phyloP scores from a whole-genome alignment of 495 filamentous ascomycete species.

The Penicillium paradoxum region DNA sequence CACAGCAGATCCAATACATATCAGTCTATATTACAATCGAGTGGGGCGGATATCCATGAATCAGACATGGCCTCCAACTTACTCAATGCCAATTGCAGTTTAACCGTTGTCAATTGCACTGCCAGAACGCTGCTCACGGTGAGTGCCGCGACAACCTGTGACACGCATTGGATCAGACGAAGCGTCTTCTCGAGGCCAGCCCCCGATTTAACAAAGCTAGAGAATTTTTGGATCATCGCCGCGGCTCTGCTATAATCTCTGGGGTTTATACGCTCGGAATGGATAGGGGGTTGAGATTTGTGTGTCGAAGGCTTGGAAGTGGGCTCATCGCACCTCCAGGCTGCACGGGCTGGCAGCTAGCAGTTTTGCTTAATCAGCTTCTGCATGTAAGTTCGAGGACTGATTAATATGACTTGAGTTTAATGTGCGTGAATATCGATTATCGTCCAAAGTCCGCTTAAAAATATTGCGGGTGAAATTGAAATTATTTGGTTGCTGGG shows the following conservation, averaged over 20 bases:
- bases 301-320: conserved; percentile 9
- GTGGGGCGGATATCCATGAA: background rate
- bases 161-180: conserved; percentile 53
- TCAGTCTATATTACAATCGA: background rate
- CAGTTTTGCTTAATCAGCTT: conserved; percentile 18
- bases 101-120: conserved; percentile 25
- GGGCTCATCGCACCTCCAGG: background rate
- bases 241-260: background rate
- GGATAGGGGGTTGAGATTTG: background rate
- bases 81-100: conserved; percentile 34
- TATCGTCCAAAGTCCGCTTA: too few relatives aligned
- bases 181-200: conserved; percentile 58
- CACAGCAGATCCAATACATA: background rate
- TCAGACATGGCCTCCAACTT: conserved; percentile 1
- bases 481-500: too few relatives aligned
- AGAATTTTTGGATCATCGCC: conserved; percentile 26
- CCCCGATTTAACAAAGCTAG: conserved; percentile 32
- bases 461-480: too few relatives aligned
- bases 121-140: conserved; percentile 22
- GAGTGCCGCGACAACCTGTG: conserved; percentile 45
- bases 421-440: background rate
- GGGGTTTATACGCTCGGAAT: background rate
- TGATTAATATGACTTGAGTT: background rate
- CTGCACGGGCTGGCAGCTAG: too few relatives aligned
- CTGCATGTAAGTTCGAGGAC: background rate